A percentile compares a stretch with the other conserved stretches of the same genome.
These are phyloP conservation scores for Citrus cavaleriei DNA, from an alignment of 345 rosid species.

Conservation along the genomic window DNA sequence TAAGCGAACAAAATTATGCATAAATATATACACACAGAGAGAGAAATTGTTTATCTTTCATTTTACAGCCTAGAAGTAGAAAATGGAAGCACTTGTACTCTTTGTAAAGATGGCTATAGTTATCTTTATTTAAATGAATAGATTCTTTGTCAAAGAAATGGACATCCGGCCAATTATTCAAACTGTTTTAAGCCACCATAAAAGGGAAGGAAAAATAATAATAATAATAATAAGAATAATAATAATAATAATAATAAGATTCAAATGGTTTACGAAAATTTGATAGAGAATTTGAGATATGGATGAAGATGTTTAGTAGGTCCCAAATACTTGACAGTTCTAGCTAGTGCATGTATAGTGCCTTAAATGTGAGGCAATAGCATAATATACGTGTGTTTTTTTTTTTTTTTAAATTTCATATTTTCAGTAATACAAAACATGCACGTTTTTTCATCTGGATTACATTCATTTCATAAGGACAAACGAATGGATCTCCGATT, in stretches of 20 bases:
- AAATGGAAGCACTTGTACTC: neutral
- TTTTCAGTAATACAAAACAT: neutral
- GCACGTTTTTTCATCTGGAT: neutral
- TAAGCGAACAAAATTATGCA: neutral
- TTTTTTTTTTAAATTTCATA: neutral
- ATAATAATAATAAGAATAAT: neutral
- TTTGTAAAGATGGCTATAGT: neutral
- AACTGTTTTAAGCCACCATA: neutral
- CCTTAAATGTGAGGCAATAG: neutral
- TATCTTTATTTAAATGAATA: neutral
- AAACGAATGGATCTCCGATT: neutral
- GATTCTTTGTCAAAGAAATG: neutral
- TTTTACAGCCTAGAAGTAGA: neutral
- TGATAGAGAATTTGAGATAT: neutral
- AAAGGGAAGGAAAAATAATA: neutral
- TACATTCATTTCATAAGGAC: neutral
- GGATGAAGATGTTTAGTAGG: neutral
- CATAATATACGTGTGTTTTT: neutral
- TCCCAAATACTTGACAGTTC: neutral
- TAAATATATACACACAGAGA: too few relatives aligned
- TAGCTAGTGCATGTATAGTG: neutral
- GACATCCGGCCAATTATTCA: neutral
- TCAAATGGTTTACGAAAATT: neutral
- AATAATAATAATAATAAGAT: neutral
- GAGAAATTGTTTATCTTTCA: too few relatives aligned